phyloP scores from a whole-genome alignment of 1,139 yeast species.

The Candida sanyaensis region DNA sequence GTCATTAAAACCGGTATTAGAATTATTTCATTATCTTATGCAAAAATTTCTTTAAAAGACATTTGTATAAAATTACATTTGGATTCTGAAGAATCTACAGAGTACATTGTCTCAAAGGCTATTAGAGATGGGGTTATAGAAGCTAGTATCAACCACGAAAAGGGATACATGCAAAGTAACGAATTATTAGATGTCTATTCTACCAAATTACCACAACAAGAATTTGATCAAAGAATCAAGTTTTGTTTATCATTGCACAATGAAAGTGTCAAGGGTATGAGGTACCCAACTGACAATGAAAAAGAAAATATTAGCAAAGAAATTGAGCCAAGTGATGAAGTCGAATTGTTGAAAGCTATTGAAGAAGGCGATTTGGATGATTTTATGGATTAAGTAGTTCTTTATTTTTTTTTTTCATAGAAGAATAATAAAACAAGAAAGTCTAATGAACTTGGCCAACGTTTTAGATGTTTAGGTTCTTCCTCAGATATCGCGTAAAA shows the following conservation, averaged over 20 bases:
- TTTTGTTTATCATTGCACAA: slow-evolving; percentile 90
- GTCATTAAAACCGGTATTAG: slow-evolving; percentile 98
- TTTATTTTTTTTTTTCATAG: not conserved
- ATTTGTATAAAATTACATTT: slow-evolving; percentile 85
- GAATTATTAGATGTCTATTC: slow-evolving; percentile 87
- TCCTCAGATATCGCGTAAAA: not conserved
- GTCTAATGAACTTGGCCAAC: no score
- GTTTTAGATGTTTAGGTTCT: no score
- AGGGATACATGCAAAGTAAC: slow-evolving; percentile 88
- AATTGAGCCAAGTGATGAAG: slow-evolving; percentile 40
- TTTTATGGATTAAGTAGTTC: slow-evolving; percentile 43
- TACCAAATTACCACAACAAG: slow-evolving; percentile 81
- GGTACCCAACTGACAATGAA: slow-evolving; percentile 65
- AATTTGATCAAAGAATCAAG: slow-evolving; percentile 90
- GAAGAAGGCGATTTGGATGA: slow-evolving; percentile 55
- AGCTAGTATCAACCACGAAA: slow-evolving; percentile 88
- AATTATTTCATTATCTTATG: slow-evolving; percentile 87
- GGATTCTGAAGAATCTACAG: slow-evolving; percentile 95
- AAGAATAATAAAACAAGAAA: not conserved
- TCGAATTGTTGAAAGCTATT: slow-evolving; percentile 48
- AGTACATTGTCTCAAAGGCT: slow-evolving; percentile 94
- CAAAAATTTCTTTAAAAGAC: slow-evolving; percentile 88
- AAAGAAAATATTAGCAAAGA: slow-evolving; percentile 33
- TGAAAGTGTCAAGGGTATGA: slow-evolving; percentile 93
- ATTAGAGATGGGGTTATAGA: slow-evolving; percentile 98